A percentile compares a stretch with the other conserved stretches of the same genome.
Conservation (phyloP, 1,284 basidiomycete genomes). For the Fomitopsis palustris region DNA sequence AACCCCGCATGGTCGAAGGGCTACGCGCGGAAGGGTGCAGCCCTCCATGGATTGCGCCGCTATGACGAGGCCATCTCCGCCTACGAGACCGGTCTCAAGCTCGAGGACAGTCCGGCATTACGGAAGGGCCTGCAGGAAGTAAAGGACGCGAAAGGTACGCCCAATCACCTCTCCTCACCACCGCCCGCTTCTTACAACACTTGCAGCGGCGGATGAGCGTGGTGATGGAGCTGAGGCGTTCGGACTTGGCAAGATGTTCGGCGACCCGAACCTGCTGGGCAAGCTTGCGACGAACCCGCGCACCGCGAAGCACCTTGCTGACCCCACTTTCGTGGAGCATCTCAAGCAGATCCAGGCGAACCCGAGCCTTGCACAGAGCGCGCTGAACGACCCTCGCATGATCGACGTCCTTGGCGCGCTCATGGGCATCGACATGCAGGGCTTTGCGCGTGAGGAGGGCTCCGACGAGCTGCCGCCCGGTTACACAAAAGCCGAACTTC, state of each 20-base stretch:
- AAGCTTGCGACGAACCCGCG: constrained; percentile 88
- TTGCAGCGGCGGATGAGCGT: constrained; percentile 36
- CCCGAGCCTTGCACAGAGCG: constrained; percentile 50
- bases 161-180: background rate
- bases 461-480: constrained; percentile 78
- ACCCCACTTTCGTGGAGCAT: constrained; percentile 79
- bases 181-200: background rate
- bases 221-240: constrained; percentile 43
- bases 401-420: constrained; percentile 90
- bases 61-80: constrained; percentile 84
- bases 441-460: constrained; percentile 82
- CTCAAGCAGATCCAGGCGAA: constrained; percentile 62
- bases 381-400: constrained; percentile 82
- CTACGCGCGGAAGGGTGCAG: constrained; percentile 90
- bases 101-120: constrained; percentile 79
- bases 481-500: constrained; percentile 22
- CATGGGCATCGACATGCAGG: constrained; percentile 93
- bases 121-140: constrained; percentile 89
- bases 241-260: constrained; percentile 79
- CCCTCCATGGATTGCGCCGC: constrained; percentile 81
- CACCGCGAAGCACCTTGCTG: constrained; percentile 80
- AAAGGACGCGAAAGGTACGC: constrained; percentile 69
- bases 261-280: constrained; percentile 77
- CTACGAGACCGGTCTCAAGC: constrained; percentile 78
- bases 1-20: constrained; percentile 90